phyloP scores from a whole-genome alignment of 1,284 basidiomycete species.

The Trichosporon sp. region DNA sequence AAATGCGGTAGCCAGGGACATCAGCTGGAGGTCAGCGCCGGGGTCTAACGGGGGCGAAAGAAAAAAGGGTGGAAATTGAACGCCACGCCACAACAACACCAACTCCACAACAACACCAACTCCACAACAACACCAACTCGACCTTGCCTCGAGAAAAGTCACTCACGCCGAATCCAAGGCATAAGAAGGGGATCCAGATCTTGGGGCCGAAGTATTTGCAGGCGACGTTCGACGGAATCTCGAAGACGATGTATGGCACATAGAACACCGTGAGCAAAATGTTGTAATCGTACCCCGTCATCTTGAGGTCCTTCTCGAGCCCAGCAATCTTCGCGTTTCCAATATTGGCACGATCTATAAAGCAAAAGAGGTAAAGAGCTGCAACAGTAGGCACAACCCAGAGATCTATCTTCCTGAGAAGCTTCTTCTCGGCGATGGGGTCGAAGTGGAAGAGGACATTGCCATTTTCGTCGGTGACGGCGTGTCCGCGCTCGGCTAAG shows the following conservation, averaged over 20 bases:
- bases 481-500: slow-evolving; percentile 14
- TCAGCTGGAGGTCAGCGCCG: slow-evolving; percentile 19
- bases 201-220: slow-evolving; percentile 23
- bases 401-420: slow-evolving; percentile 26
- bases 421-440: slow-evolving; percentile 17
- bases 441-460: slow-evolving; percentile 17
- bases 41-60: too few species aligned
- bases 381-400: slow-evolving; percentile 22
- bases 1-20: slow-evolving; percentile 31
- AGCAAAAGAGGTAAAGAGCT: slow-evolving; percentile 21
- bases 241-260: slow-evolving; percentile 26
- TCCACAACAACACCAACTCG: not conserved
- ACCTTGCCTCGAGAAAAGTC: not conserved
- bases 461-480: slow-evolving; percentile 14
- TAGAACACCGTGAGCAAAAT: slow-evolving; percentile 23
- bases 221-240: slow-evolving; percentile 23
- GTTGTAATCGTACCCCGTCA: slow-evolving; percentile 26
- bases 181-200: slow-evolving; percentile 25
- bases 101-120: not conserved
- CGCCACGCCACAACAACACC: not conserved
- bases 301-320: slow-evolving; percentile 18
- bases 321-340: slow-evolving; percentile 26
- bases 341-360: slow-evolving; percentile 24
- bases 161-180: slow-evolving; percentile 24
- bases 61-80: too few species aligned